These are phyloP conservation scores for Aspergillus oerlinghausenensis DNA, from an alignment of 2,329 filamentous ascomycete genomes.

Conservation along the genomic window DNA sequence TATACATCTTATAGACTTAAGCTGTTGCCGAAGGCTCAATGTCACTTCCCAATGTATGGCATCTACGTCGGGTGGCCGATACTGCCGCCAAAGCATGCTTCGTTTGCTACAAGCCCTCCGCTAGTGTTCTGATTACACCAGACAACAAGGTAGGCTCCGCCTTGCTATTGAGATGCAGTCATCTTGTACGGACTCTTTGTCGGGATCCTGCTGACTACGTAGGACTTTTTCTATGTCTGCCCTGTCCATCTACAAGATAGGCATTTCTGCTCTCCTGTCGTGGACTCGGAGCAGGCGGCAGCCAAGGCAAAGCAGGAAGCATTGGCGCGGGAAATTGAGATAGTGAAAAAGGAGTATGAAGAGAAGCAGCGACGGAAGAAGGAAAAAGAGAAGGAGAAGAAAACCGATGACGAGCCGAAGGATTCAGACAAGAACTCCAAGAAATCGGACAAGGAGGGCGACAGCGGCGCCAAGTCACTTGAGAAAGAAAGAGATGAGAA, in stretches of 20 bases:
- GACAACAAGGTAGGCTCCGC: slow-evolving; percentile 68
- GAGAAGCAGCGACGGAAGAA: slow-evolving; percentile 71
- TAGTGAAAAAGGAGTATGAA: slow-evolving; percentile 56
- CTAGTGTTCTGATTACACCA: slow-evolving; percentile 80
- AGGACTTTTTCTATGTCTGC: slow-evolving; percentile 94
- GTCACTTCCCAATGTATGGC: slow-evolving; percentile 69
- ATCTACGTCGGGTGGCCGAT: slow-evolving; percentile 81
- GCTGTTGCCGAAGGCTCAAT: slow-evolving; percentile 8
- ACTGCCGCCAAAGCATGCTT: slow-evolving; percentile 78
- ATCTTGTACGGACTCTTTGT: background rate
- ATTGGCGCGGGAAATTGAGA: slow-evolving; percentile 44
- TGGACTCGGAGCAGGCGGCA: slow-evolving; percentile 41
- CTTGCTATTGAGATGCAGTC: background rate
- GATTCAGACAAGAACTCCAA: slow-evolving; percentile 45
- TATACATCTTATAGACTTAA: background rate
- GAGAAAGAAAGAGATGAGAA: slow-evolving; percentile 52
- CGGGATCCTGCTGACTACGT: slow-evolving; percentile 2
- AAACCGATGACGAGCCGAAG: slow-evolving; percentile 46
- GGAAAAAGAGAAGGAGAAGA: slow-evolving; percentile 51
- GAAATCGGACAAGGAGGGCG: slow-evolving; percentile 43
- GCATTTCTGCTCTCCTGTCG: slow-evolving; percentile 65
- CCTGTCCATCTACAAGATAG: slow-evolving; percentile 74
- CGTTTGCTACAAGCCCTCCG: slow-evolving; percentile 84
- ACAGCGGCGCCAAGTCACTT: slow-evolving; percentile 35
- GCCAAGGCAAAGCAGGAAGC: slow-evolving; percentile 41